Evolutionary conservation across 305 asterid species (phyloP).

Genomic region (Euphrasia arctica): DNA sequence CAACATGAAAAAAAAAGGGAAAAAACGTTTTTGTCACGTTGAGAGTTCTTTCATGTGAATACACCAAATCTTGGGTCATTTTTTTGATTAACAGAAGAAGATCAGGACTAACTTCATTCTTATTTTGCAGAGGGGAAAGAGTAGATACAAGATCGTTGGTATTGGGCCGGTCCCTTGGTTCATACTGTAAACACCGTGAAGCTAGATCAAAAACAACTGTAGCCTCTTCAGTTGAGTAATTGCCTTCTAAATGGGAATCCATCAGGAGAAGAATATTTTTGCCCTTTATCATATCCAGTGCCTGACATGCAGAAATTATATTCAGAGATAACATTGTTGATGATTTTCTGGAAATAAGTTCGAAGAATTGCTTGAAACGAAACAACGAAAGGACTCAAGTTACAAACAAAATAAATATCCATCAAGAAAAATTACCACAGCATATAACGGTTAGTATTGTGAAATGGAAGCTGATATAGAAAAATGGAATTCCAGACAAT

Average conservation of each 20-base stretch:
- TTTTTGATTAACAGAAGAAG: not conserved
- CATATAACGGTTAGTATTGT: not conserved
- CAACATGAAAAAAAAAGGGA: constrained; percentile 8
- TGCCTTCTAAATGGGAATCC: constrained; percentile 98
- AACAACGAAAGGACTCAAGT: no score
- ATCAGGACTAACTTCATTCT: constrained; percentile 60
- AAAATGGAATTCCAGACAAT: constrained; percentile 4
- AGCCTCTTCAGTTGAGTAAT: constrained; percentile 92
- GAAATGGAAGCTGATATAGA: not conserved
- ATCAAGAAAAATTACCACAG: not conserved
- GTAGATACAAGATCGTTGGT: constrained; percentile 76
- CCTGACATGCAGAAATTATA: constrained; percentile 45
- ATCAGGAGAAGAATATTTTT: constrained; percentile 83
- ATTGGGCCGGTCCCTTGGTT: constrained; percentile 95
- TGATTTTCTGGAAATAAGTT: not conserved
- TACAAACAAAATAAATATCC: no score
- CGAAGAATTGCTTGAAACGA: no score
- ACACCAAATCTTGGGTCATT: not conserved
- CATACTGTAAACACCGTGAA: constrained; percentile 88
- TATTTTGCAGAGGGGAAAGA: constrained; percentile 80
- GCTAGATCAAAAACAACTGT: constrained; percentile 91
- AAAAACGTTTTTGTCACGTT: no score
- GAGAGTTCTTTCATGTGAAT: no score
- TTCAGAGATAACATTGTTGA: constrained; percentile 13
- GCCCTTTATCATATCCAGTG: constrained; percentile 93